Evolutionary conservation across 1,284 basidiomycete species (phyloP).

Genomic region (Boletus semigastroideus): DNA sequence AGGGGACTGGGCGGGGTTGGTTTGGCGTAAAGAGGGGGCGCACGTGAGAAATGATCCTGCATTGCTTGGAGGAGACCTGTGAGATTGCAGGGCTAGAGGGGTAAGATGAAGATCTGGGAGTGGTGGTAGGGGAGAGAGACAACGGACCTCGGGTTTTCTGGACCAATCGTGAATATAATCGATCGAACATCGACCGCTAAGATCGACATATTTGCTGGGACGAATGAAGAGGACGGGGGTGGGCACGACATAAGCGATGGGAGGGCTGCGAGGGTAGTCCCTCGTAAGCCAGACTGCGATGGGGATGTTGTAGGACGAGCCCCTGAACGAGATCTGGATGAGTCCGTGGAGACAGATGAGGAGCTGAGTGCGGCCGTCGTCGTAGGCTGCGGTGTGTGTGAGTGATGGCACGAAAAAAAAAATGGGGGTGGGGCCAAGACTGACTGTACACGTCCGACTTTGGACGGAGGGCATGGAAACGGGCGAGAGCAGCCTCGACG

Average conservation of each 20-base stretch:
- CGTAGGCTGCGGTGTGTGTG: constrained; percentile 63
- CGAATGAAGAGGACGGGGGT: constrained; percentile 90
- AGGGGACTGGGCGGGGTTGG: constrained; percentile 43
- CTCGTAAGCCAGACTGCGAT: constrained; percentile 85
- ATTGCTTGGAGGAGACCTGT: constrained; percentile 67
- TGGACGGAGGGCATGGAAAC: constrained; percentile 70
- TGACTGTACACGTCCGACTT: constrained; percentile 94
- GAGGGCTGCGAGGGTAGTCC: constrained; percentile 80
- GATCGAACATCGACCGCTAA: constrained; percentile 73
- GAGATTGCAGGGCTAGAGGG: constrained; percentile 65
- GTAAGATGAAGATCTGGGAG: constrained; percentile 9
- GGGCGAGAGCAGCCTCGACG: constrained; percentile 62
- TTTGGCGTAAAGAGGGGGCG: constrained; percentile 91
- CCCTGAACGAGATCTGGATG: constrained; percentile 81
- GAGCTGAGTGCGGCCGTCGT: constrained; percentile 91
- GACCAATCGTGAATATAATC: constrained; percentile 79
- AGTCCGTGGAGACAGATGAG: constrained; percentile 90
- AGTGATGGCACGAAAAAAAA: neutral
- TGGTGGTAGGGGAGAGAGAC: constrained; percentile 15
- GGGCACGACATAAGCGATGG: constrained; percentile 94
- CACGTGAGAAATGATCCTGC: constrained; percentile 78
- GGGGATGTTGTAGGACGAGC: constrained; percentile 90
- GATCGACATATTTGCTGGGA: constrained; percentile 75
- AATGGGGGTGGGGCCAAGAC: constrained; percentile 13
- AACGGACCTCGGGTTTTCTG: constrained; percentile 78